Evolutionary conservation across 441 rosid species (phyloP), one percentile per base, ranked within the genome.

Genomic region (Sinapis alba): DNA sequence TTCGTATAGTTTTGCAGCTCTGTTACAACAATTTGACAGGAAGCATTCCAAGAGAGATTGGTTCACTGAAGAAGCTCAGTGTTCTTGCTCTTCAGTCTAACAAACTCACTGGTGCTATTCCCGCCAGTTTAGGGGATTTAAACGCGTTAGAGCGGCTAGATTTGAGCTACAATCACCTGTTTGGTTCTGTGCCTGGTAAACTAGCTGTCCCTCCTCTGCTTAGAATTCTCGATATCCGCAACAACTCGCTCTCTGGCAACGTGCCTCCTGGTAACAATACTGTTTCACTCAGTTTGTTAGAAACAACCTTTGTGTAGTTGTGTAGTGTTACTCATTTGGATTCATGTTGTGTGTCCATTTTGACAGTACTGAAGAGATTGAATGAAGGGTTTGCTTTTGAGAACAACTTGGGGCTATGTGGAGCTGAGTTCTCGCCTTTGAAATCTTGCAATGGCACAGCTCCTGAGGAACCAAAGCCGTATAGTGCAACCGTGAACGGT

Each of bases 21-120:
- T 90, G 99, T 70, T 88, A 84, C 83, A 96, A 96, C 83, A 88
- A 88, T 77, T 79, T 96, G 54, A 86, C 90, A 4, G 99, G 97
- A 72, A 87, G 87, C 74, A 83, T 96, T 68, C 99, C 98, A 6
- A 80, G 84, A 23, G 81, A 86, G 80, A 36, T 96, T 69, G 92
- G 98, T 24, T 86, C 96, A 38, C 56, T 92, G 79, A 86, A 70
- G 86, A 92, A 80, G 86, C 97, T 96, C 1, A 90, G 26, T 74
- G 96, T 90, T 77, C 88, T 96, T 51, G 86, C 92, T 12, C 87
- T 96, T 62, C 99, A 92, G 66, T 83, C 90, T 20, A 96, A 96
- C 84, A 81, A 80, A 61, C 86, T 96, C 20, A 87, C 84, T 0
- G 98, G 98, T 74, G 94, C 93, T 70, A 91, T 96, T 66, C 98